phyloP scores from a whole-genome alignment of 73 alveolate genomes.

The Paramecium sonneborni region DNA sequence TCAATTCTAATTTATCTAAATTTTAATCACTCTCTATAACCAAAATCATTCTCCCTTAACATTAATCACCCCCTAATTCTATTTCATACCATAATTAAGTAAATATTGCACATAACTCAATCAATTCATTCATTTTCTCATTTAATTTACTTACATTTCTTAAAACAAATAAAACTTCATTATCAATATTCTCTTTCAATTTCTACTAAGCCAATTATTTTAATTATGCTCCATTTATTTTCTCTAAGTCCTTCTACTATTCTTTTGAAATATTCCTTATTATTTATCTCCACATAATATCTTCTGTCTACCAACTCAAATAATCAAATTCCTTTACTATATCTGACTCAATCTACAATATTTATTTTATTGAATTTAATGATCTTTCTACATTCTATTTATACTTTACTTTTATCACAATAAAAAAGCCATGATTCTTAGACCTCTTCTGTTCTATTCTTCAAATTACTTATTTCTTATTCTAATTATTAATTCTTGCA shows the following conservation, averaged over 20 bases:
- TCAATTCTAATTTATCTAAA: slow-evolving; percentile 2
- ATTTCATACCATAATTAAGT: slow-evolving; percentile 1
- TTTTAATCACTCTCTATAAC: neutral
- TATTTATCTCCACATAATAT: neutral
- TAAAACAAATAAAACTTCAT: neutral
- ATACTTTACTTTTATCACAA: neutral
- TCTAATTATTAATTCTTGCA: neutral
- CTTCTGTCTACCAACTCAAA: neutral
- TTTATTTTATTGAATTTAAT: neutral
- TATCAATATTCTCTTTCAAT: neutral
- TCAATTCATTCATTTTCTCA: neutral
- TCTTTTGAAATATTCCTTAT: neutral
- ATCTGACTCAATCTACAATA: neutral
- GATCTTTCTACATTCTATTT: neutral
- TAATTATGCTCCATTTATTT: neutral
- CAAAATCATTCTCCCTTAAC: slow-evolving; percentile 2
- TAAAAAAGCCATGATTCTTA: neutral
- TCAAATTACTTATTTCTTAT: neutral
- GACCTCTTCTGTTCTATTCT: neutral
- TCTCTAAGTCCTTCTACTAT: neutral
- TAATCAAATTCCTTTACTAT: neutral
- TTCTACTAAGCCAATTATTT: neutral
- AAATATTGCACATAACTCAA: neutral
- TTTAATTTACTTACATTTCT: neutral
- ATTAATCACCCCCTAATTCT: neutral